Evolutionary conservation across 2,329 filamentous ascomycete genomes (phyloP), one percentile per base, ranked within the genome.

Genomic region (Drechslerella coelobrocha): DNA sequence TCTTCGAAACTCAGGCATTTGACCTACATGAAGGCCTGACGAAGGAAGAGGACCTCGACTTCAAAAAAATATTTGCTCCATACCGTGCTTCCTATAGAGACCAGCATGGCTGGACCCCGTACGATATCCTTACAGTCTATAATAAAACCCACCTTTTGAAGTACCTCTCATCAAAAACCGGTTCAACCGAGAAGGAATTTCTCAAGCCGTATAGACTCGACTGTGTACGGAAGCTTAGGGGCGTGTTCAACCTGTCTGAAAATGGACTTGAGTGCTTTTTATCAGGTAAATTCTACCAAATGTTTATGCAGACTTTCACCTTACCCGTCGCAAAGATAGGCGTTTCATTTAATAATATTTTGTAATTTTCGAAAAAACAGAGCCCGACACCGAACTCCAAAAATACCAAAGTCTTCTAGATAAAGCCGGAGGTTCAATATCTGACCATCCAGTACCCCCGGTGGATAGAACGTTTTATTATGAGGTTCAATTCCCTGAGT

Each of bases 391-490:
- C n/a, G n/a, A n/a, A n/a, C n/a, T n/a, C n/a, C n/a, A n/a, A n/a
- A n/a, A n/a, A n/a, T n/a, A n/a, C n/a, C n/a, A n/a, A n/a, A n/a
- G n/a, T n/a, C 14, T 19, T 54, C 51, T 54, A 39, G 29, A 29
- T 5, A 54, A 19, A 9, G 24, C 7, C 21, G 8, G n/a, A 12
- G 19, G 17, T 10, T 8, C 56, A 27, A 14, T 48, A 10, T 39
- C 41, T 0, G 41, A 63, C 39, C 41, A 56, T 27, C 51, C 60
- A 26, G 51, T 63, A 3, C 50, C 60, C 9, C 60, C 60, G 17
- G 7, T 21, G 7, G 41, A 24, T 4, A 41, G 27, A 10, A 14
- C 29, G 5, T 63, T 55, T 12, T 63, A 63, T 34, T 63, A 48
- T 27, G 60, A 63, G 41, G 50, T 51, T 14, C 51, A 51, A 1